Evolutionary conservation across 1,284 basidiomycete genomes (phyloP).

Genomic region (Tilletia setariae): DNA sequence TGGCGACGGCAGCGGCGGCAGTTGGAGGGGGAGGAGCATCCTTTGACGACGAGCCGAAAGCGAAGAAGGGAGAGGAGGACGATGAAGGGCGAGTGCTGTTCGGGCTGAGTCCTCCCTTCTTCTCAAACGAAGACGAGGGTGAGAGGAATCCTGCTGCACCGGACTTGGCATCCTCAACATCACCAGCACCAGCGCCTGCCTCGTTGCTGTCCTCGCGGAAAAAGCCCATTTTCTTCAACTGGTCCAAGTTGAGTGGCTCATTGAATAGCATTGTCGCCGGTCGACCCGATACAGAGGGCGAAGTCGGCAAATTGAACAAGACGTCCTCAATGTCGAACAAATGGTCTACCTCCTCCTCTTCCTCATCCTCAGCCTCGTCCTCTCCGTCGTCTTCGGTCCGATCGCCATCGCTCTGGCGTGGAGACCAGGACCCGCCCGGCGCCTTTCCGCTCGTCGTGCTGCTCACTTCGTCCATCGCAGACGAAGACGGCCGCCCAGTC

Average conservation of each 20-base stretch:
- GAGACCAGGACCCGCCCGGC: constrained; percentile 21
- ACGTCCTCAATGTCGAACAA: constrained; percentile 14
- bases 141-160: constrained; percentile 1
- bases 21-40: too few relatives aligned
- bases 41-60: neutral
- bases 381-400: neutral
- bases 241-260: constrained; percentile 15
- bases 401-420: constrained; percentile 12
- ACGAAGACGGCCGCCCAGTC: neutral
- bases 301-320: constrained; percentile 13
- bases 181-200: neutral
- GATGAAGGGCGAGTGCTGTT: neutral
- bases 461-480: constrained; percentile 13
- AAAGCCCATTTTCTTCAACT: constrained; percentile 8
- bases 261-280: constrained; percentile 5
- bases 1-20: too few relatives aligned
- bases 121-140: neutral
- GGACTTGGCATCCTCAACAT: neutral
- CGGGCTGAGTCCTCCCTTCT: neutral
- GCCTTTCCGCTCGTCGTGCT: constrained; percentile 14
- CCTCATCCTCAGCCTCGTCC: neutral
- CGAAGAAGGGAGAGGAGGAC: neutral
- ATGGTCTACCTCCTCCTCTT: neutral
- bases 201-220: constrained; percentile 12
- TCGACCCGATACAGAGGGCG: neutral